Conservation (phyloP, 805 yeast genomes). For the Barnettozyma siamensis region DNA sequence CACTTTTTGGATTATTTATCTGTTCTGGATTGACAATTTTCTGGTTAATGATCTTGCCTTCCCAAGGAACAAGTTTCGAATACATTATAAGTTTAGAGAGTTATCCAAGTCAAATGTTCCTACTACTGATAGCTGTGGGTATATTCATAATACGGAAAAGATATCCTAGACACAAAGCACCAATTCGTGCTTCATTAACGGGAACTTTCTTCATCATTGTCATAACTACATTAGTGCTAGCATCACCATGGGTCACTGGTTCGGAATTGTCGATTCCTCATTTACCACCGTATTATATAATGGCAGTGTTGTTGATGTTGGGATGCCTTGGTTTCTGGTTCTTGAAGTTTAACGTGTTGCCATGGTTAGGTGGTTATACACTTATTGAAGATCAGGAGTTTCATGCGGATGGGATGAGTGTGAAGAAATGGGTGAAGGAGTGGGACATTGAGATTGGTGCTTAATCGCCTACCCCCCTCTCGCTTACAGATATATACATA, state of each 20-base stretch:
- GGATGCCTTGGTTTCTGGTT: constrained; percentile 52
- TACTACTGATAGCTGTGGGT: constrained; percentile 50
- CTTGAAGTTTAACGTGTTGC: constrained; percentile 42
- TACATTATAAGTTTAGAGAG: constrained; percentile 42
- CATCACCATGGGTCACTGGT: constrained; percentile 39
- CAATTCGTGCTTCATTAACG: constrained; percentile 43
- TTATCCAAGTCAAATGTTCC: constrained; percentile 42
- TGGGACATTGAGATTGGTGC: constrained; percentile 2
- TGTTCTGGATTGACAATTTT: constrained; percentile 28
- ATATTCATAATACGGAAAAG: constrained; percentile 46
- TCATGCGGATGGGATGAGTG: constrained; percentile 52
- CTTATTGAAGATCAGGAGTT: constrained; percentile 35
- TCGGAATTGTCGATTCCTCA: constrained; percentile 16
- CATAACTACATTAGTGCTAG: constrained; percentile 41
- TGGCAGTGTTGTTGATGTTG: constrained; percentile 37
- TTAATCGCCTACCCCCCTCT: no score
- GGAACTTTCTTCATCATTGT: constrained; percentile 44
- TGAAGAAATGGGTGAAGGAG: constrained; percentile 49
- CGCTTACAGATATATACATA: no score
- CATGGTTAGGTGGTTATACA: constrained; percentile 40
- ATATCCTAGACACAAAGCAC: constrained; percentile 42
- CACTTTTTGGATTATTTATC: constrained; percentile 41
- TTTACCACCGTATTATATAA: constrained; percentile 33
- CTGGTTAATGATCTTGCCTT: constrained; percentile 32
- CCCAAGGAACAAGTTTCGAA: constrained; percentile 32